Percentiles rank a stretch among this genome's conserved stretches.
These are phyloP conservation scores for Aspergillus sergii DNA, from an alignment of 2,329 filamentous ascomycete species.

Conservation along the genomic window DNA sequence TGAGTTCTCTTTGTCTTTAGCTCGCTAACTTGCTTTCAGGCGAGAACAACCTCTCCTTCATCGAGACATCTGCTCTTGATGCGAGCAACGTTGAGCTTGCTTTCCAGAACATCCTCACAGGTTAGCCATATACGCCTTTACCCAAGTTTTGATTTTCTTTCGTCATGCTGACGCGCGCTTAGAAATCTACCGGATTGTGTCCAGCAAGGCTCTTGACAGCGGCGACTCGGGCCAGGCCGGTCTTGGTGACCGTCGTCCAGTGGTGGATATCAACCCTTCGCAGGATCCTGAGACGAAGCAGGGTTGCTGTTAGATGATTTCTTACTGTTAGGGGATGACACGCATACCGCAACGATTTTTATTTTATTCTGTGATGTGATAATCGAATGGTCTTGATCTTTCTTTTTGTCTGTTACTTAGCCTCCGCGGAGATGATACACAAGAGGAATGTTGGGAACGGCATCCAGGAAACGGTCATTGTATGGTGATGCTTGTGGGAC, in stretches of 20 bases:
- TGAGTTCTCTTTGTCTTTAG: neutral
- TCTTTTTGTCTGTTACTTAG: constrained; percentile 40
- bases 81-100: constrained; percentile 99
- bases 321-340: constrained; percentile 24
- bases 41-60: constrained; percentile 98
- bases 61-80: constrained; percentile 97
- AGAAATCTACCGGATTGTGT: constrained; percentile 99
- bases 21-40: constrained; percentile 55
- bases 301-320: constrained; percentile 44
- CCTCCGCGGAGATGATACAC: constrained; percentile 37
- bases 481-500: constrained; percentile 29
- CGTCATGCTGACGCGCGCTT: constrained; percentile 15
- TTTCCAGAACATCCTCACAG: constrained; percentile 99
- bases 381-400: constrained; percentile 41
- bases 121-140: constrained; percentile 38
- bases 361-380: constrained; percentile 39
- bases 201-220: constrained; percentile 92
- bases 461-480: constrained; percentile 28
- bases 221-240: constrained; percentile 80
- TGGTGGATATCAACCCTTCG: constrained; percentile 82
- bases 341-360: constrained; percentile 38
- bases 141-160: neutral
- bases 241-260: constrained; percentile 75
- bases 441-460: constrained; percentile 34
- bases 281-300: constrained; percentile 75